A percentile compares a stretch with the other conserved stretches of the same genome.
Evolutionary conservation across 2,329 filamentous ascomycete genomes (phyloP).

Genomic region (Trichoderma sp.): DNA sequence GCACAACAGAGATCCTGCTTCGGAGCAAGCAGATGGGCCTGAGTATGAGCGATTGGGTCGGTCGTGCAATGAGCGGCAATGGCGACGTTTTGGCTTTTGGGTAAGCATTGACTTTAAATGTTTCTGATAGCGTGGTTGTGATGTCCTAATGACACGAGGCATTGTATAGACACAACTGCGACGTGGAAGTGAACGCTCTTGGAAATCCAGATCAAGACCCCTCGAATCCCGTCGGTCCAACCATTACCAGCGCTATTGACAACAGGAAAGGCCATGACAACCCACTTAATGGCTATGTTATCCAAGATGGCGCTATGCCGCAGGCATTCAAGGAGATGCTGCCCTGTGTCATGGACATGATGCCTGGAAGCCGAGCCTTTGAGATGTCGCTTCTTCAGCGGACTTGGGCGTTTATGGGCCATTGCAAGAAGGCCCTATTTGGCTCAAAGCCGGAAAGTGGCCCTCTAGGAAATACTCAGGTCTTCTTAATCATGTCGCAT

Average conservation of each 20-base stretch:
- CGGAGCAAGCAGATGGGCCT: constrained; percentile 63
- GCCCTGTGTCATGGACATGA: constrained; percentile 59
- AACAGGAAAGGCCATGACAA: constrained; percentile 54
- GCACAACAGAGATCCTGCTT: constrained; percentile 68
- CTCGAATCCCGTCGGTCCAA: constrained; percentile 61
- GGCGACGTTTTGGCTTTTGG: constrained; percentile 69
- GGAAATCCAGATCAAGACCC: constrained; percentile 54
- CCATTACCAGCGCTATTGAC: constrained; percentile 66
- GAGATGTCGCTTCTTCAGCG: constrained; percentile 13
- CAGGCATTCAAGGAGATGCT: constrained; percentile 59
- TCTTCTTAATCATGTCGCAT: constrained; percentile 70
- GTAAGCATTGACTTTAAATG: constrained; percentile 39
- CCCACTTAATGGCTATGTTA: constrained; percentile 63
- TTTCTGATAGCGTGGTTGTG: background rate
- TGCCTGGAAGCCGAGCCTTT: constrained; percentile 41
- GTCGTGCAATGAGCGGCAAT: constrained; percentile 66
- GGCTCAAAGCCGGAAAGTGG: constrained; percentile 62
- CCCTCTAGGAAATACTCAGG: constrained; percentile 62
- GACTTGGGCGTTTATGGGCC: constrained; percentile 25
- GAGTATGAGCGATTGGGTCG: constrained; percentile 59
- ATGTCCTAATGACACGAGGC: background rate
- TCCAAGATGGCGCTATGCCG: constrained; percentile 66
- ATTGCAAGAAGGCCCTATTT: constrained; percentile 55
- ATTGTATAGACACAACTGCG: constrained; percentile 58
- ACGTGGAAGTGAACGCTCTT: constrained; percentile 60